Evolutionary conservation across 441 rosid species (phyloP), one percentile per base, ranked within the genome.

Genomic region (Populus hybrid): DNA sequence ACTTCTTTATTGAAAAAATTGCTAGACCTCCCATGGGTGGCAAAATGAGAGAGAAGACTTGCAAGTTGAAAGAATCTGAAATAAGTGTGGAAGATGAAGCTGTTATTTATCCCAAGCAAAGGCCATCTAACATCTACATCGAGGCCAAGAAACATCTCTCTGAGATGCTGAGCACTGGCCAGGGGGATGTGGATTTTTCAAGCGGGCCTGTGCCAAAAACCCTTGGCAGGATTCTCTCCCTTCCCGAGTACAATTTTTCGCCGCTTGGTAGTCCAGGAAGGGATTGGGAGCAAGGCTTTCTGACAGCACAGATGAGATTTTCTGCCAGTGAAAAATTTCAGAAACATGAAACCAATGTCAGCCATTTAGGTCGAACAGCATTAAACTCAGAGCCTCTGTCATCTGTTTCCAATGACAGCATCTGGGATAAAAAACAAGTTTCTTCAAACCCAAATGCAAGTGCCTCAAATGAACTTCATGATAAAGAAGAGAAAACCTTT

Each of bases 61-160:
- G 76, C 74, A 86, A 86, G 78, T 80, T 79, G 63, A 81, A 82
- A 82, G 88, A 80, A 64, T 63, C 56, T 75, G 89, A 91, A 81
- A 84, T 77, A 18, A 74, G 78, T 80, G 75, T 16, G 38, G 85
- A 83, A 71, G 77, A 66, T 70, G 84, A 76, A 76, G 76, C 76
- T 76, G 64, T 26, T 26, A 79, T 81, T 61, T 61, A 67, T 79
- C 82, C 91, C 65, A 77, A 73, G 79, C 84, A 82, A 81, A 87
- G 89, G 78, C 83, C 85, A 68, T 86, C 99, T 26, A 87, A 86
- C 86, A 90, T 97, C 81, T 94, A 97, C 67, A 71, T 84, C 56
- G 97, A 94, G 83, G 99, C 98, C 82, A 97, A 85, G 89, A 97
- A 90, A 80, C 99, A 90, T 85, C 89, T 97, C 24, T 91, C 93